A percentile compares a stretch with the other conserved stretches of the same genome.
phyloP scores from a whole-genome alignment of 2,329 filamentous ascomycete species.

The Venturia nashicola region DNA sequence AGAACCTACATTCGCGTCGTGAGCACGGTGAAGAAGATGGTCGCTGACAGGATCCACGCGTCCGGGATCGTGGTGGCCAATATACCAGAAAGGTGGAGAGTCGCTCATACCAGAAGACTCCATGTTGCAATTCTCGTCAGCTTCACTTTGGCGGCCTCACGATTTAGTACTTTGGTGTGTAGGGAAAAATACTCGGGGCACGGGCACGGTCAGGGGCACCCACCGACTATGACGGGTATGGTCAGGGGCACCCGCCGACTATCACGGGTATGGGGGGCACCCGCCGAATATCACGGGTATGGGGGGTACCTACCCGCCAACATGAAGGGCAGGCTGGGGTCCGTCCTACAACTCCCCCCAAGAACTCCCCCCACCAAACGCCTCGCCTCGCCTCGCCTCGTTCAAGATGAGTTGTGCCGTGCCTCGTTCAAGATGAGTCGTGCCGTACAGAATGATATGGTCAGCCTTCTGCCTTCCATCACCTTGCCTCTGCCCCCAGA shows the following conservation, averaged over 20 bases:
- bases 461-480: conserved; percentile 62
- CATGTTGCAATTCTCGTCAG: neutral
- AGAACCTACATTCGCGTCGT: conserved; percentile 50
- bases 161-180: no score
- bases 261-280: no score
- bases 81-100: conserved; percentile 43
- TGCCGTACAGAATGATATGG: conserved; percentile 59
- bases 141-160: neutral
- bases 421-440: conserved; percentile 46
- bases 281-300: no score
- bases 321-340: no score
- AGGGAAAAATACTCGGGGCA: neutral
- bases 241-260: no score
- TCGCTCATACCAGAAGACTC: conserved; percentile 2
- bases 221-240: no score
- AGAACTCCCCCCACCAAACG: neutral
- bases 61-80: conserved; percentile 62
- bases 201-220: no score
- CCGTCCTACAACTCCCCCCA: neutral
- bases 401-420: conserved; percentile 55
- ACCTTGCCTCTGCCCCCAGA: conserved; percentile 53
- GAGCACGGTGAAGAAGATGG: conserved; percentile 51
- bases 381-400: no score
- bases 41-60: conserved; percentile 49
- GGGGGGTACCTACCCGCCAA: no score